Conservation (phyloP, 805 yeast species). For the Candida broadrunensis region DNA sequence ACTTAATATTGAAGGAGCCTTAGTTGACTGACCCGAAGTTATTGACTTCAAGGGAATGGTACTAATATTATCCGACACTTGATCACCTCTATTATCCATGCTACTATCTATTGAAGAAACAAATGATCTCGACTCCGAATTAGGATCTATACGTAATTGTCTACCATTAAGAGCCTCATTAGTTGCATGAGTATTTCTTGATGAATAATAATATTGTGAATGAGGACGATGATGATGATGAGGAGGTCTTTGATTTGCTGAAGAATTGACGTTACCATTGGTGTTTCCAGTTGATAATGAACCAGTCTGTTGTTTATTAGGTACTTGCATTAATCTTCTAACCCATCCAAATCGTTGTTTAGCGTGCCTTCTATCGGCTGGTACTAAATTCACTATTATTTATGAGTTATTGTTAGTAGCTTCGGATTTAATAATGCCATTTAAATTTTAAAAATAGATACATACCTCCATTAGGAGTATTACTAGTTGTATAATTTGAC, state of each 20-base stretch:
- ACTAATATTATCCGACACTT: constrained; percentile 36
- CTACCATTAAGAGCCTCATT: neutral
- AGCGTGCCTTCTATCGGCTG: neutral
- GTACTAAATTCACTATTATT: neutral
- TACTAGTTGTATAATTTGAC: constrained; percentile 5
- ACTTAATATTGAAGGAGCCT: constrained; percentile 38
- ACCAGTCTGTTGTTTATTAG: constrained; percentile 3
- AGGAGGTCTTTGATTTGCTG: neutral
- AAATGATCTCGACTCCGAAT: neutral
- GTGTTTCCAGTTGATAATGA: neutral
- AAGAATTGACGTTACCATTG: neutral
- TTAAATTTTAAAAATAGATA: no score
- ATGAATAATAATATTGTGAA: neutral
- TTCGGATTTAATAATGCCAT: no score
- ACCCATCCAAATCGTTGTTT: constrained; percentile 34
- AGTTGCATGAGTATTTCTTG: neutral
- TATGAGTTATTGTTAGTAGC: no score
- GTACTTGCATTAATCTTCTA: constrained; percentile 32
- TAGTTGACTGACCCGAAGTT: constrained; percentile 38
- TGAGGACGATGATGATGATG: neutral
- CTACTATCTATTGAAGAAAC: neutral
- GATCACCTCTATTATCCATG: constrained; percentile 1
- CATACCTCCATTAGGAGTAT: constrained; percentile 3
- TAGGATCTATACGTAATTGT: neutral
- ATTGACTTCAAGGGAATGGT: constrained; percentile 49